phyloP scores from a whole-genome alignment of 2,329 filamentous ascomycete species.

The Pseudomassariella vexata region DNA sequence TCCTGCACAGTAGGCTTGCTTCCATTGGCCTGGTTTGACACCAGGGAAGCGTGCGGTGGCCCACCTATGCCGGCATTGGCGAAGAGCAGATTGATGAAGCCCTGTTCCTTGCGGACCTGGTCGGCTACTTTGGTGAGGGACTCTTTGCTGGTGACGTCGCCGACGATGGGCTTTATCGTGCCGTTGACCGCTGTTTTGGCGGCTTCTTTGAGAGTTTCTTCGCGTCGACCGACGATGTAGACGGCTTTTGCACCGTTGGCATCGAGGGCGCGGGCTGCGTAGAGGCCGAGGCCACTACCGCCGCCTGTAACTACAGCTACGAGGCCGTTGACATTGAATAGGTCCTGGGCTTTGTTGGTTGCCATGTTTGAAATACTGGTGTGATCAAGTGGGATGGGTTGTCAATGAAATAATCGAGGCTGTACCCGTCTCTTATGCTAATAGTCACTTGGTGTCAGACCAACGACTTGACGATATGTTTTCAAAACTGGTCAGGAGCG shows the following conservation, averaged over 20 bases:
- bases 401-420: too few relatives aligned
- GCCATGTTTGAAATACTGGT: too few relatives aligned
- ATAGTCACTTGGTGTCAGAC: too few relatives aligned
- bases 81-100: slow-evolving; percentile 5
- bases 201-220: slow-evolving; percentile 1
- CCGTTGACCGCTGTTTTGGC: slow-evolving; percentile 3
- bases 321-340: slow-evolving; percentile 5
- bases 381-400: too few relatives aligned
- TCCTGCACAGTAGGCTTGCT: slow-evolving; percentile 2
- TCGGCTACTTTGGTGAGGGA: slow-evolving; percentile 3
- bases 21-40: background rate
- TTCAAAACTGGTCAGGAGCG: too few relatives aligned
- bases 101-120: slow-evolving; percentile 3
- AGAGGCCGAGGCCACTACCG: slow-evolving; percentile 4
- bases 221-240: slow-evolving; percentile 4
- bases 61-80: slow-evolving; percentile 3
- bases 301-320: slow-evolving; percentile 4
- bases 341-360: slow-evolving; percentile 2
- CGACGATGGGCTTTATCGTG: slow-evolving; percentile 4
- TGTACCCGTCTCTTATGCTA: too few relatives aligned
- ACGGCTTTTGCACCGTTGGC: slow-evolving; percentile 6
- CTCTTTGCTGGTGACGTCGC: slow-evolving; percentile 3
- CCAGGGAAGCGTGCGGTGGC: background rate
- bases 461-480: too few relatives aligned
- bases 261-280: slow-evolving; percentile 5